Base-by-base conservation (phyloP, 2,329 filamentous ascomycete genomes). In the Curvularia sp. region DNA sequence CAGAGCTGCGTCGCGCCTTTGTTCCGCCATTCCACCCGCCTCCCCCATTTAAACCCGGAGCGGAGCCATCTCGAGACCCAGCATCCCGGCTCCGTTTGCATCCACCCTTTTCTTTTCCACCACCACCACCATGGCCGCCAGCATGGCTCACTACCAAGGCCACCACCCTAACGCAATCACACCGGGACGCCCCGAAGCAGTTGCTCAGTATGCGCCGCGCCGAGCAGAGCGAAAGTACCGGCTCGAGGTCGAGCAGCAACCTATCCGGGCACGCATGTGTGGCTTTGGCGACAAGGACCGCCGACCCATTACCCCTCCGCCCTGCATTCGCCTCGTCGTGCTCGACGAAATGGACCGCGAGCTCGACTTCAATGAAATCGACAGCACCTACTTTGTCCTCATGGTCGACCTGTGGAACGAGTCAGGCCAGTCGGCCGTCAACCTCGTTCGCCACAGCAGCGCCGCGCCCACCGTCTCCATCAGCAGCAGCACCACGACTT, bases 241-340 rank as follows among this genome's bases (percentile, higher is more conserved):
- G 61, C 84, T 97, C 50, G 83, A 89, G 65, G 92, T 97, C 60
- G 88, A 91, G 66, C 95, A 99, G 80, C 93, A 98, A 77, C 95
- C 95, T 50, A 85, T 92, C 70, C 88, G 95, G 70, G 95, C 95
- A 65, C 91, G 95, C 61, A 98, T 98, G 95, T 99, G 95, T 81
- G 95, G 95, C 7, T 99, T 98, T 80, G 95, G 95, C 62, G 95
- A 99, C 82, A 99, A 96, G 91, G 95, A 99, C 77, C 91, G 95
- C 65, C 86, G 95, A 64, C 95, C 95, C 26, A 97, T 99, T 69
- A 98, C 95, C 28, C 94, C 95, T 13, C 95, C 95, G 22, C 94
- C 95, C 3, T 97, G 94, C 77, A 90, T 98, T 52, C 86, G 90
- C 63, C 85, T 98, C 12, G 84, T 95, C 39, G 89, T 98, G 51